A percentile compares a stretch with the other conserved stretches of the same genome.
These are phyloP conservation scores for Eucalyptus cladocalyx DNA, from an alignment of 345 rosid species.

Conservation along the genomic window DNA sequence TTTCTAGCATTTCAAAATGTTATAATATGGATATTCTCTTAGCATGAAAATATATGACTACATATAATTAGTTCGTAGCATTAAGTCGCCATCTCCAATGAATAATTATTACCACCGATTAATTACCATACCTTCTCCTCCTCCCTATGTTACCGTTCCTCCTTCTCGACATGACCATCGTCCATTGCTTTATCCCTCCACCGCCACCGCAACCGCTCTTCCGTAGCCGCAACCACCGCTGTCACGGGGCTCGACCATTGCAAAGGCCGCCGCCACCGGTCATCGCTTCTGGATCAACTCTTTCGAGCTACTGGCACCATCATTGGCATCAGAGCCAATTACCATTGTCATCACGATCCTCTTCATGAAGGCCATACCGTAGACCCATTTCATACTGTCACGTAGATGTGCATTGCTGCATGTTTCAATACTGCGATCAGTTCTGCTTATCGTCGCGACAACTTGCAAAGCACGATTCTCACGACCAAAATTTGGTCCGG, in stretches of 20 bases:
- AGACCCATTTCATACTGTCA: background rate
- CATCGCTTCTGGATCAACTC: background rate
- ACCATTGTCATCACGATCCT: background rate
- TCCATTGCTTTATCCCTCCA: background rate
- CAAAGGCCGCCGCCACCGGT: background rate
- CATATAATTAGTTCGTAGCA: background rate
- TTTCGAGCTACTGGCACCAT: background rate
- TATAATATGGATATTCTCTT: background rate
- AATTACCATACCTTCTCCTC: background rate
- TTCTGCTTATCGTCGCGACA: background rate
- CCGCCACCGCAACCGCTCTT: background rate
- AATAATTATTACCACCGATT: background rate
- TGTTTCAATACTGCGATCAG: background rate
- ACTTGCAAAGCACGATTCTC: background rate
- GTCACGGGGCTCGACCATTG: background rate
- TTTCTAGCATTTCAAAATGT: background rate
- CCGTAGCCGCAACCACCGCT: background rate
- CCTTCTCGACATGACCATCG: background rate
- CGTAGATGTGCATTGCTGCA: background rate
- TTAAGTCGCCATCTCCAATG: background rate
- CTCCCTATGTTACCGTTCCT: background rate
- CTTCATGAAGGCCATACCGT: background rate
- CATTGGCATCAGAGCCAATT: background rate
- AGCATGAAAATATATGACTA: background rate
- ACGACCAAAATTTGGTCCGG: background rate